A percentile compares a stretch with the other conserved stretches of the same genome.
These are phyloP conservation scores for Panicum virgatum DNA, from an alignment of 202 grass and related monocot species.

Conservation along the genomic window DNA sequence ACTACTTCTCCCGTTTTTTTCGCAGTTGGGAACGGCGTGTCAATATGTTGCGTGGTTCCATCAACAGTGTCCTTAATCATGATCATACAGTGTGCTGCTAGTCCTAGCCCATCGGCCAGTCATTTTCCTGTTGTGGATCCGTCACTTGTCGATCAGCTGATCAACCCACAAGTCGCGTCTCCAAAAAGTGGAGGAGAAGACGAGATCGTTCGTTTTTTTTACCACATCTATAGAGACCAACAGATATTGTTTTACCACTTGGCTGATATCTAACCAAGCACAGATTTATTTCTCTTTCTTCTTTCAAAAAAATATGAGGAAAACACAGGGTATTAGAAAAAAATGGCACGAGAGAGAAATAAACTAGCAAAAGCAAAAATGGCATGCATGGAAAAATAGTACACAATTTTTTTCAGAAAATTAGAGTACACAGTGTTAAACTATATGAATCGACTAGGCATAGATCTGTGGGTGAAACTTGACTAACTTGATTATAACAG, in stretches of 20 bases:
- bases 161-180: not conserved
- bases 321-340: not conserved
- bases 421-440: too few relatives aligned
- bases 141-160: not conserved
- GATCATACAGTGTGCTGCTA: not conserved
- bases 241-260: not conserved
- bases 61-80: not conserved
- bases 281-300: not conserved
- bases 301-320: not conserved
- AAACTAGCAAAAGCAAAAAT: not conserved
- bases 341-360: not conserved
- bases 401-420: too few relatives aligned
- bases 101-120: not conserved
- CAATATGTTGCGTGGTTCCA: conserved; percentile 13
- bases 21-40: not conserved
- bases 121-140: conserved; percentile 8
- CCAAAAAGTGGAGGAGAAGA: not conserved
- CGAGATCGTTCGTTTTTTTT: too few relatives aligned
- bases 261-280: not conserved
- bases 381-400: not conserved
- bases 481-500: too few relatives aligned
- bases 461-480: too few relatives aligned
- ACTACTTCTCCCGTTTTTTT: not conserved
- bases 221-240: not conserved
- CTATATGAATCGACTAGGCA: too few relatives aligned